A percentile compares a stretch with the other conserved stretches of the same genome.
These are phyloP conservation scores for Botryotinia calthae DNA, from an alignment of 2,329 filamentous ascomycete species.

Conservation along the genomic window DNA sequence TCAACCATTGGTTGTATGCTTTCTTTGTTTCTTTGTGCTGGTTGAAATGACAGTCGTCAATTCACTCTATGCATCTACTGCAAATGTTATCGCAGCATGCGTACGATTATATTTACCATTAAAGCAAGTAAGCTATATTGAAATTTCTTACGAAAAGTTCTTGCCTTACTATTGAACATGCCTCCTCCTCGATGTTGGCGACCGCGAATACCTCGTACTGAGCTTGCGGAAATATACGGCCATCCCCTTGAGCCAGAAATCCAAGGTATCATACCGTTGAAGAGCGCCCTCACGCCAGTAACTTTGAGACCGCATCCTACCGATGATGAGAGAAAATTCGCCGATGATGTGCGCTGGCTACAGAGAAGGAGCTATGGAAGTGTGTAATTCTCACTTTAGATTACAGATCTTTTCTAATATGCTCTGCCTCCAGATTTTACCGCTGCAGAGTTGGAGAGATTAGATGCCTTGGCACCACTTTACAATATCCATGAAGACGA, in stretches of 20 bases:
- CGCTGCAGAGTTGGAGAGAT: constrained; percentile 10
- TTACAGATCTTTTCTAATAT: background rate
- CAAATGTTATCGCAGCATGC: background rate
- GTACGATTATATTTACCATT: background rate
- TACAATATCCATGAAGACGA: background rate
- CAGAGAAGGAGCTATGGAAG: background rate
- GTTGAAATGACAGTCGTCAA: background rate
- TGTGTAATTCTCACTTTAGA: background rate
- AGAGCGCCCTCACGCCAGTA: constrained; percentile 19
- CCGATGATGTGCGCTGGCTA: constrained; percentile 6
- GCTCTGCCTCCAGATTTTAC: background rate
- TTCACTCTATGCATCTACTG: no score
- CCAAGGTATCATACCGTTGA: constrained; percentile 8
- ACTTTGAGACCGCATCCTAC: background rate
- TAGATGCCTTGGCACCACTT: background rate
- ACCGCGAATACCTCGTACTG: constrained; percentile 2
- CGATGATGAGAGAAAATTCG: background rate
- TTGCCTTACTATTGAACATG: background rate
- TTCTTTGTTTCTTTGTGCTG: background rate
- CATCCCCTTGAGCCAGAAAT: background rate
- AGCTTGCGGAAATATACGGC: constrained; percentile 10
- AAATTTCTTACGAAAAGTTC: background rate
- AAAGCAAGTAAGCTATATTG: background rate
- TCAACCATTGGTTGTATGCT: background rate
- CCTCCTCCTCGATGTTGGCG: background rate